phyloP scores from a whole-genome alignment of 306 rosid genomes.

The Purshia tridentata region DNA sequence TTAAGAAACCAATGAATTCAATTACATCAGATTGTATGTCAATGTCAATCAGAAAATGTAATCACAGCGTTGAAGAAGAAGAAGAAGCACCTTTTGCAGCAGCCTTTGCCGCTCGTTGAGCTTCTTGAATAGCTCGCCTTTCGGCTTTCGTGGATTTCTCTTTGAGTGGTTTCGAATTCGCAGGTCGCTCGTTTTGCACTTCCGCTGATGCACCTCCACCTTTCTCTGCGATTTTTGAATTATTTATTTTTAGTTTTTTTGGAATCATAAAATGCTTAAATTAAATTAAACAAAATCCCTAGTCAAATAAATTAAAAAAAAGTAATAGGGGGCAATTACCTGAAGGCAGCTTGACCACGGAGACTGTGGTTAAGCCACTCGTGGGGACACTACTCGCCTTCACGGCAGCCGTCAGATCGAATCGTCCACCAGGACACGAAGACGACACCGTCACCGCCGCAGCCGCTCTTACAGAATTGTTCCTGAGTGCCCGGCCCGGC shows the following conservation, averaged over 20 bases:
- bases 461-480: conserved; percentile 32
- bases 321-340: conserved; percentile 27
- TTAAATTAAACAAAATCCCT: neutral
- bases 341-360: conserved; percentile 30
- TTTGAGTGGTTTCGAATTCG: conserved; percentile 47
- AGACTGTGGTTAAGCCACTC: conserved; percentile 54
- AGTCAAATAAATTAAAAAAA: neutral
- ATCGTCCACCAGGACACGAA: conserved; percentile 39
- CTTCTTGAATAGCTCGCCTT: conserved; percentile 86
- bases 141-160: conserved; percentile 75
- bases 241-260: too few relatives aligned
- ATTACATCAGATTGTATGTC: neutral
- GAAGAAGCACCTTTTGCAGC: conserved; percentile 57
- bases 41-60: conserved; percentile 2
- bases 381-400: conserved; percentile 52
- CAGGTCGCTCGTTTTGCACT: conserved; percentile 30
- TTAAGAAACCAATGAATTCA: neutral
- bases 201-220: conserved; percentile 39
- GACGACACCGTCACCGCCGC: conserved; percentile 43
- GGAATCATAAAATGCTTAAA: neutral
- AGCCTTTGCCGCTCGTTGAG: conserved; percentile 87
- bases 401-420: conserved; percentile 37
- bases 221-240: conserved; percentile 43
- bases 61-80: neutral
- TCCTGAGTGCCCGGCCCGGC: conserved; percentile 38